A percentile compares a stretch with the other conserved stretches of the same genome.
These are phyloP conservation scores for Botrytis galanthina DNA, from an alignment of 2,329 filamentous ascomycete species.

Conservation along the genomic window DNA sequence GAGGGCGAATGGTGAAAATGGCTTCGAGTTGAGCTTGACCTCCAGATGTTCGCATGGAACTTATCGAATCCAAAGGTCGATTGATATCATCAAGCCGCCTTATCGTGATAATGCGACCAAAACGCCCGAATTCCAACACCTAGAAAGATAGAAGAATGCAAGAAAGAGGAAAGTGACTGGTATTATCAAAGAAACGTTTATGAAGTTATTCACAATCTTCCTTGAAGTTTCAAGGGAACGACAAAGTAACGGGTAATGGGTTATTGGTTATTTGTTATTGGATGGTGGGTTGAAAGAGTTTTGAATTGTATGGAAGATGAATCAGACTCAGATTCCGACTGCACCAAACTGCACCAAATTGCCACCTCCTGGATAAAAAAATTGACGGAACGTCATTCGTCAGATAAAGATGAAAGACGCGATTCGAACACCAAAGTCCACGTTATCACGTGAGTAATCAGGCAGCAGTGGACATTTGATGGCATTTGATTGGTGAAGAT, in stretches of 20 bases:
- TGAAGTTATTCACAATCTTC: conserved; percentile 11
- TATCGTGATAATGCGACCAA: neutral
- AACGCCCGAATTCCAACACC: no score
- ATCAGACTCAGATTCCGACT: neutral
- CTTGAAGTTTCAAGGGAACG: neutral
- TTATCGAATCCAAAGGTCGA: neutral
- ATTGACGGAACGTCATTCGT: conserved; percentile 2
- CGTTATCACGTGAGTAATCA: neutral
- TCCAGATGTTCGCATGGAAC: neutral
- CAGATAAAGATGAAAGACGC: conserved; percentile 7
- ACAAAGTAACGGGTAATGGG: neutral
- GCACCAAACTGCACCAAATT: neutral
- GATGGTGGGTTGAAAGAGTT: neutral
- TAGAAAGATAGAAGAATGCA: neutral
- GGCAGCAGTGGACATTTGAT: neutral
- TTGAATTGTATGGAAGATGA: neutral
- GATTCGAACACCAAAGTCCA: neutral
- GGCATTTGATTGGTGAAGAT: neutral
- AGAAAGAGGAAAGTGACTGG: neutral
- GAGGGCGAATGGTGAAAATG: neutral
- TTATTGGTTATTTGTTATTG: neutral
- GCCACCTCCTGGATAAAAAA: neutral
- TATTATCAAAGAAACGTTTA: neutral
- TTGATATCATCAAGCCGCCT: neutral
- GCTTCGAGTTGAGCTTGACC: neutral